Base-by-base conservation (phyloP, 441 rosid genomes). In the Pelargonium australe region DNA sequence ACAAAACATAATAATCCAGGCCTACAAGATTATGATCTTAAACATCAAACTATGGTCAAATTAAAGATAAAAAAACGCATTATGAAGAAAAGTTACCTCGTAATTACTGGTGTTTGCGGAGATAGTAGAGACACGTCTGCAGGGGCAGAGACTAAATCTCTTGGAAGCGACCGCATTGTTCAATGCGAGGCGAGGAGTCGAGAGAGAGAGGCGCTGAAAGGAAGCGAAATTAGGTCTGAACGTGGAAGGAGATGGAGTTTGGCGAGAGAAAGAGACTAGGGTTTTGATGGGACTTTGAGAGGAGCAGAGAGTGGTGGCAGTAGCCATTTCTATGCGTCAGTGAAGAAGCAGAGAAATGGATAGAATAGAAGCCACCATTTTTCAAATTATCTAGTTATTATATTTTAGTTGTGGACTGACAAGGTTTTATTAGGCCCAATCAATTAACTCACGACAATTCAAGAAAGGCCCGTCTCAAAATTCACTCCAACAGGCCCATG, bases 71-170 rank as follows among this genome's bases (percentile, higher is more conserved):
- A 70, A 70, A 44, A 0, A 43, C 20, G 37, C n/a, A 7, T 23
- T 17, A 14, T 28, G 17, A 57, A 47, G 31, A n/a, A 8, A 51
- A 67, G 1, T 25, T 10, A 86, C 91, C 90, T 89, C 89, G 55
- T 86, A 87, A 75, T 84, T 70, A 16, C 63, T 75, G 68, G 85
- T 80, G 76, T 40, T 84, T 41, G 80, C 72, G 69, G 85, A 70
- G 69, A 76, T 63, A 28, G 85, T 70, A 65, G 88, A 86, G 72
- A 83, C 70, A 72, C 80, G 70, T 57, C 69, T 80, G 84, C 85
- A 85, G 64, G 83, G 82, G 78, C 78, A 71, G 65, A 76, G 79
- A 69, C 13, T 70, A 76, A 19, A 71, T 66, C 71, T 77, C 17
- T 25, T 67, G 72, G 68, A 9, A 55, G 77, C 67, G 61, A 7